phyloP scores from a whole-genome alignment of 2,329 filamentous ascomycete species.

The Aureobasidium sp. region DNA sequence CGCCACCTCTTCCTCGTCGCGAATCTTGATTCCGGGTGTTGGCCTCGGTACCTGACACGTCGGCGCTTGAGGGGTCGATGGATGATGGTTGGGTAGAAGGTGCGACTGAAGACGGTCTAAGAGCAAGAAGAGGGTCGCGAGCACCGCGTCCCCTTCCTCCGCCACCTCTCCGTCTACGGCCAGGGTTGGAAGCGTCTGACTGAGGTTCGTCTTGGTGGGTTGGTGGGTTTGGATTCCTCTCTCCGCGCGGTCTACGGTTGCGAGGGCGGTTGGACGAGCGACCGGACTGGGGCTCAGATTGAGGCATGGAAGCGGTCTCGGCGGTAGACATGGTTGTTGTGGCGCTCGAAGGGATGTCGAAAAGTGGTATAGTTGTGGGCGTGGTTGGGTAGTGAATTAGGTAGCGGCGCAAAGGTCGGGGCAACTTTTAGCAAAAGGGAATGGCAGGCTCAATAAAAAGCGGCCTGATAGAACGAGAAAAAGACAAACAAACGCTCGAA shows the following conservation, averaged over 20 bases:
- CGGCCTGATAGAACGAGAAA: slow-evolving; percentile 11
- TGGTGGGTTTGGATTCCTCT: background rate
- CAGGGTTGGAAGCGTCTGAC: background rate
- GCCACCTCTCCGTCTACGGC: slow-evolving; percentile 19
- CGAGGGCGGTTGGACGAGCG: background rate
- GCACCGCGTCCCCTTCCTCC: slow-evolving; percentile 21
- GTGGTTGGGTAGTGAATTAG: background rate
- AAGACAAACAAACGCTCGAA: slow-evolving; percentile 1
- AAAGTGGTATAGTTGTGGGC: background rate
- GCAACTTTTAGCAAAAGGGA: background rate
- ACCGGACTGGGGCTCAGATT: background rate
- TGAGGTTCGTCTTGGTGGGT: background rate
- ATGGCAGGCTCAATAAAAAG: slow-evolving; percentile 12
- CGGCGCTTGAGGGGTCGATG: slow-evolving; percentile 11
- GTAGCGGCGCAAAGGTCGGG: background rate
- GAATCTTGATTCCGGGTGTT: background rate
- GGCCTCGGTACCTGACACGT: slow-evolving; percentile 9
- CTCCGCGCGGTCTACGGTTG: background rate
- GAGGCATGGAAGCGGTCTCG: background rate
- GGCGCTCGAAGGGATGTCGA: background rate
- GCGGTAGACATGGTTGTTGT: slow-evolving; percentile 1
- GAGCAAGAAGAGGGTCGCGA: slow-evolving; percentile 19
- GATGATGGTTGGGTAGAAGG: slow-evolving; percentile 16
- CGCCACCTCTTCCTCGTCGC: slow-evolving; percentile 16
- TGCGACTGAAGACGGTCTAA: slow-evolving; percentile 26